phyloP scores from a whole-genome alignment of 2,329 filamentous ascomycete genomes.

The Trichophyton equinum region DNA sequence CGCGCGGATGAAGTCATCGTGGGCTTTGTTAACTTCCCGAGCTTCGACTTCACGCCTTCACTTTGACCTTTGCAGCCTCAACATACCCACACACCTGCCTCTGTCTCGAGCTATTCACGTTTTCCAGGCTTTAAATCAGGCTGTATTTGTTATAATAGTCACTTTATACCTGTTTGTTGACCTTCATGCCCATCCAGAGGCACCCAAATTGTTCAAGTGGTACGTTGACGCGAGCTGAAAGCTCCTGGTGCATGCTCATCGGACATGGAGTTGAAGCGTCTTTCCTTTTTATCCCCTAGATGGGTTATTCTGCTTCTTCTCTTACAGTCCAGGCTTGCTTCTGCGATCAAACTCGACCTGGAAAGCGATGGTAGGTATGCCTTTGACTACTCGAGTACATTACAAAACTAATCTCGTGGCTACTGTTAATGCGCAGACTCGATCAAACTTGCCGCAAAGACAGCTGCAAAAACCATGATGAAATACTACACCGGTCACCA shows the following conservation, averaged over 20 bases:
- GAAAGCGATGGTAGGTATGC: conserved; percentile 9
- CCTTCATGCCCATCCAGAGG: background rate
- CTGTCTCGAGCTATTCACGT: background rate
- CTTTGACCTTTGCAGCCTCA: background rate
- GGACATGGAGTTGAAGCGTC: background rate
- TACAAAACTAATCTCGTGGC: background rate
- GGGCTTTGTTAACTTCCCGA: background rate
- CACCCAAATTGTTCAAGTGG: background rate
- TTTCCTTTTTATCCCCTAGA: background rate
- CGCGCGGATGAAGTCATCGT: background rate
- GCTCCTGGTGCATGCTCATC: background rate
- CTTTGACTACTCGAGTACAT: background rate
- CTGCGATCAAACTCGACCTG: conserved; percentile 10
- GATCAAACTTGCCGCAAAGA: conserved; percentile 22
- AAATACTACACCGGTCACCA: conserved; percentile 25
- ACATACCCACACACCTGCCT: background rate
- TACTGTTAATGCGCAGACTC: conserved; percentile 18
- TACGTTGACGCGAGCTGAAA: background rate
- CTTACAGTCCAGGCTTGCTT: background rate
- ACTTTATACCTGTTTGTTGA: background rate
- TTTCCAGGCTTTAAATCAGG: background rate
- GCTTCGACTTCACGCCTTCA: conserved; percentile 1
- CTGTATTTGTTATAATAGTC: background rate
- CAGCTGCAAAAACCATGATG: conserved; percentile 23
- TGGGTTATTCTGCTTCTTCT: background rate